Base-by-base conservation (phyloP, 345 rosid species). In the Eutrema yunnanense region DNA sequence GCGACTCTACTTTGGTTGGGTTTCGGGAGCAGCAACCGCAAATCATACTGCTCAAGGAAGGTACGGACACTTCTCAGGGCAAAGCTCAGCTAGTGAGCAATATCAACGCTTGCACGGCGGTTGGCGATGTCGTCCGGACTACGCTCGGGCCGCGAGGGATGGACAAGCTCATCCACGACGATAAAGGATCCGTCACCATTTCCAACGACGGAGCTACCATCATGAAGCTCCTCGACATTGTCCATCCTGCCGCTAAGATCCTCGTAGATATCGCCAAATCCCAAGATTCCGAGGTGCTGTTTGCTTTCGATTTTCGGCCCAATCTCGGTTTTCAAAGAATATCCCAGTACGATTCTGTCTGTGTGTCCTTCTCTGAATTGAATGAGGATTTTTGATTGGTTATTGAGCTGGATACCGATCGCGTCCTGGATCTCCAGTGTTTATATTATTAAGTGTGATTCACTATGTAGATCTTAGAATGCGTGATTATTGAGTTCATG, bases 131-230 rank as follows among this genome's bases (percentile, higher is more conserved):
- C 8, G 87, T 92, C 36, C 83, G 99, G 67, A 90, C 97, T 61
- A 96, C 99, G 13, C 89, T 96, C 12, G 99, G 99, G 0, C 99
- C 98, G 0, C 84, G 98, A 42, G 99, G 99, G 4, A 92, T 96
- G 99, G 99, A 92, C 81, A 96, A 96, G 77, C 88, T 96, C 69
- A 96, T 96, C 78, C 99, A 96, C 65, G 99, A 92, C 74, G 95
- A 90, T 71, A 92, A 92, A 73, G 99, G 98, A 7, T 65, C 36
- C 16, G 98, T 96, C 70, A 96, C 99, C 78, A 90, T 96, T 61
- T 96, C 99, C 6, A 92, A 96, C 78, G 99, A 96, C 60, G 99
- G 98, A 4, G 99, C 99, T 37, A 92, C 99, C 30, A 96, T 96
- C 54, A 92, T 92, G 98, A 96, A 96, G 87, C 88, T 96, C 5